Evolutionary conservation across 176 grass and related monocot species (phyloP), one percentile per base, ranked within the genome.

Genomic region (Paspalum vaginatum): DNA sequence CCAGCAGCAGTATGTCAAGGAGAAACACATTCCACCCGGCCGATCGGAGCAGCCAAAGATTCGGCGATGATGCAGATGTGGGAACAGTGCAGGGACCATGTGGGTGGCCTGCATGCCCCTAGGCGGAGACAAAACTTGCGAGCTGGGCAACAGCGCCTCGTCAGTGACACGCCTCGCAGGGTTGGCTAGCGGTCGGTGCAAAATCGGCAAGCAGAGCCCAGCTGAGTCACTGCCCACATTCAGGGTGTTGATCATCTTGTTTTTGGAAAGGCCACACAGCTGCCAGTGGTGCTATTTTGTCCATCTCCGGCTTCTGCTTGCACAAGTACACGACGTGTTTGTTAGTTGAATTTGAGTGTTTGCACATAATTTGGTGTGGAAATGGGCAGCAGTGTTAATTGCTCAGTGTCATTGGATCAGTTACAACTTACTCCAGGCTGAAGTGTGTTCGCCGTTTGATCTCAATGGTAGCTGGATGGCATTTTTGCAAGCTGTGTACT

Each of bases 1-100:
- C 32, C 32, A 32, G 2, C 32, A 32, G 32, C 32, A 32, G 3
- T 32, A 24, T n/a, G n/a, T n/a, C 58, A 61, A 61, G 7, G 0
- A 8, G 63, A 72, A 11, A 32, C 71, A 59, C 58, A 84, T 88
- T 67, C 58, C 74, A 17, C n/a, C 45, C 17, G n/a, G n/a, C n/a
- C n/a, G 63, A 66, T 17, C 8, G 3, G 46, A 39, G 47, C 61
- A 24, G 26, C 20, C 48, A 57, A 12, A 68, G 66, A 78, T 78
- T 59, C 49, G 73, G 51, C 47, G 54, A 15, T 20, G 65, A 77
- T 67, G 59, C 57, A 3, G 74, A 48, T 70, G 80, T 56, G 66
- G 65, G 55, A 55, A 6, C 79, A 78, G 80, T 61, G 32, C 65
- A 72, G 80, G 68, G 75, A 43, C 80, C 81, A 69, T 88, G 81